These are phyloP conservation scores for Psidium friedrichsthalianum DNA, from an alignment of 345 rosid species.

Conservation along the genomic window DNA sequence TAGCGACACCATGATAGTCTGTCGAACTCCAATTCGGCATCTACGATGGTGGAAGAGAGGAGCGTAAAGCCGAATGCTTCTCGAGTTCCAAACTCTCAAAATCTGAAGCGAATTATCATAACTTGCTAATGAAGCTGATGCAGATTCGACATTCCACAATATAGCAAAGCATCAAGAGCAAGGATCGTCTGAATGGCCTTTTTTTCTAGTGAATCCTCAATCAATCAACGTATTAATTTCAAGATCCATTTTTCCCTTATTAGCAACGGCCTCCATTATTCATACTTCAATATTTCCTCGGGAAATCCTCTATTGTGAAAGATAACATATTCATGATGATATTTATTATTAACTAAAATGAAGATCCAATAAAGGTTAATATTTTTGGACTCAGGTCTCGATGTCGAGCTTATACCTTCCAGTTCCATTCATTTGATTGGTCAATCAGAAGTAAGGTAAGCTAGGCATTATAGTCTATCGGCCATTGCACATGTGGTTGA, in stretches of 20 bases:
- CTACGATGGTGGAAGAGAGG: not conserved
- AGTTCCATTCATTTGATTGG: not conserved
- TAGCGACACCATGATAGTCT: not conserved
- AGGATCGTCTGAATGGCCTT: not conserved
- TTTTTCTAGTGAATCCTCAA: not conserved
- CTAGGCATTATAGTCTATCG: not conserved
- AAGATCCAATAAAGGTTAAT: not conserved
- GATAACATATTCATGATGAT: not conserved
- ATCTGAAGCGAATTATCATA: not conserved
- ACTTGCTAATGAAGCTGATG: not conserved
- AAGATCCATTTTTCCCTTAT: not conserved
- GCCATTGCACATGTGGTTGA: not conserved
- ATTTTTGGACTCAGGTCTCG: not conserved
- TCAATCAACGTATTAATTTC: not conserved
- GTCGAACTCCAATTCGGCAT: not conserved
- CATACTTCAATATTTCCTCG: not conserved
- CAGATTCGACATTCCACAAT: not conserved
- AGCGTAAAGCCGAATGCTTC: not conserved
- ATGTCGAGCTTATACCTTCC: not conserved
- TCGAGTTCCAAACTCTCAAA: not conserved
- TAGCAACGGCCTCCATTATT: not conserved
- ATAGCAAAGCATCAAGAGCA: not conserved
- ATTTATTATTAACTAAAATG: not conserved
- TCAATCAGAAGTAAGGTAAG: not conserved
- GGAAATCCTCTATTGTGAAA: not conserved